A percentile compares a stretch with the other conserved stretches of the same genome.
phyloP scores from a whole-genome alignment of 2,329 filamentous ascomycete species.

The Chaetomium sp. region DNA sequence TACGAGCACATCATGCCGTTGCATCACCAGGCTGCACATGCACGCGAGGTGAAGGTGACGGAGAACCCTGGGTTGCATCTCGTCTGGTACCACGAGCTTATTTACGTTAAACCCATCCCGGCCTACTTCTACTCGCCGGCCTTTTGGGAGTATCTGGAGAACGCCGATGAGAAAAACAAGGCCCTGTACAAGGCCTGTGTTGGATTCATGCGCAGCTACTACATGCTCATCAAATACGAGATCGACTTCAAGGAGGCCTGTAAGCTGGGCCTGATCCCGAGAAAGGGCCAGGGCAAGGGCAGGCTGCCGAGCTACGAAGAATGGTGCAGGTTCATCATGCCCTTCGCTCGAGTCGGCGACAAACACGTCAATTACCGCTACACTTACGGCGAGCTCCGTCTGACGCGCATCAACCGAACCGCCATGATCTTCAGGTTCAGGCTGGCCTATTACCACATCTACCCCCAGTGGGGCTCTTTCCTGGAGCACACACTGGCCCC shows the following conservation, averaged over 20 bases:
- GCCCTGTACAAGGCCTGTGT: slow-evolving; percentile 35
- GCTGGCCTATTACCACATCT: slow-evolving; percentile 37
- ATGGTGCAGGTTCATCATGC: slow-evolving; percentile 39
- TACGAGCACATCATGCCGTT: slow-evolving; percentile 40
- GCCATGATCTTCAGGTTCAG: slow-evolving; percentile 29
- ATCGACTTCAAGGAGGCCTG: slow-evolving; percentile 42
- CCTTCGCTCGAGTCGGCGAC: slow-evolving; percentile 37
- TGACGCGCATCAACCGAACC: slow-evolving; percentile 41
- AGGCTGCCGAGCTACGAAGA: slow-evolving; percentile 35
- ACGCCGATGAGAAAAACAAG: slow-evolving; percentile 24
- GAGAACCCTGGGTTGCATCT: slow-evolving; percentile 47
- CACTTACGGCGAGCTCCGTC: slow-evolving; percentile 44
- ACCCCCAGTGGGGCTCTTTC: slow-evolving; percentile 36
- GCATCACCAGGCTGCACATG: slow-evolving; percentile 44
- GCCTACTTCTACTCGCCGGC: slow-evolving; percentile 40
- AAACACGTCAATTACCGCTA: slow-evolving; percentile 39
- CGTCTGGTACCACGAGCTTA: slow-evolving; percentile 44
- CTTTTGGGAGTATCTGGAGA: slow-evolving; percentile 41
- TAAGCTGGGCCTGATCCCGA: slow-evolving; percentile 37
- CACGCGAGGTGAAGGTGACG: slow-evolving; percentile 44
- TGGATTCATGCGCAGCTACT: slow-evolving; percentile 44
- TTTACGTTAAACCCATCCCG: slow-evolving; percentile 49
- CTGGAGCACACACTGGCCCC: slow-evolving; percentile 35
- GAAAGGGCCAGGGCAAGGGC: slow-evolving; percentile 27
- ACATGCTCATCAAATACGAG: slow-evolving; percentile 40